Percentiles rank a stretch among this genome's conserved stretches.
phyloP scores from a whole-genome alignment of 306 rosid genomes.

The Corylus heterophylla region DNA sequence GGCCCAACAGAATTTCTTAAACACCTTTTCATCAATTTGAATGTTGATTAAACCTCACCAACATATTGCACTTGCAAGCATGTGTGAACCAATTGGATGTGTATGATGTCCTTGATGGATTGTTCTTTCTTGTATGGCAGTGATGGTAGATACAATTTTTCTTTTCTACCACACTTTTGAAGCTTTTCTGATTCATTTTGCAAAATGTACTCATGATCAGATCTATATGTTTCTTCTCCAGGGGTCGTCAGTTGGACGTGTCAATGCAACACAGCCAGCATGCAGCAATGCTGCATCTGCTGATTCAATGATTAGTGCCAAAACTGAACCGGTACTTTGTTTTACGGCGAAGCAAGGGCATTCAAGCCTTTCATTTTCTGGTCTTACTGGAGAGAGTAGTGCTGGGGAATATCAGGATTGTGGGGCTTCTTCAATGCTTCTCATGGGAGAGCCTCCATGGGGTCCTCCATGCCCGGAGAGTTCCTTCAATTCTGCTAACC shows the following conservation, averaged over 20 bases:
- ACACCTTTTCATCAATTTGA: not conserved
- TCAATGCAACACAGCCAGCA: slow-evolving; percentile 55
- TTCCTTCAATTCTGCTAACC: slow-evolving; percentile 72
- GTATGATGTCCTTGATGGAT: slow-evolving; percentile 8
- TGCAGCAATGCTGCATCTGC: slow-evolving; percentile 81
- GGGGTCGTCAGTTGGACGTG: slow-evolving; percentile 56
- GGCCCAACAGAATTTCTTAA: not conserved
- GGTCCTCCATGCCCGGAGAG: slow-evolving; percentile 68
- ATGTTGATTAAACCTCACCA: not conserved
- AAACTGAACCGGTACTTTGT: slow-evolving; percentile 77
- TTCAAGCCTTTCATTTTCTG: slow-evolving; percentile 78
- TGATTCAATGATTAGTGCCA: slow-evolving; percentile 71
- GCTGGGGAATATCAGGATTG: slow-evolving; percentile 84
- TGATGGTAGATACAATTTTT: slow-evolving; percentile 14
- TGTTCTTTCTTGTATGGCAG: not conserved
- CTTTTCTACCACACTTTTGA: not conserved
- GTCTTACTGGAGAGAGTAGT: slow-evolving; percentile 59
- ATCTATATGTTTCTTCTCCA: slow-evolving; percentile 32
- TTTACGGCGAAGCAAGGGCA: slow-evolving; percentile 53
- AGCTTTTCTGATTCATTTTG: not conserved
- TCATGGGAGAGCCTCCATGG: slow-evolving; percentile 95
- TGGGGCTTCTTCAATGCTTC: slow-evolving; percentile 78
- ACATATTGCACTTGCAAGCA: slow-evolving; percentile 8
- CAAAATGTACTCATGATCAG: slow-evolving; percentile 17
- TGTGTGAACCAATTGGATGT: not conserved